phyloP scores from a whole-genome alignment of 2,329 filamentous ascomycete genomes.

The Monilinia polystroma region DNA sequence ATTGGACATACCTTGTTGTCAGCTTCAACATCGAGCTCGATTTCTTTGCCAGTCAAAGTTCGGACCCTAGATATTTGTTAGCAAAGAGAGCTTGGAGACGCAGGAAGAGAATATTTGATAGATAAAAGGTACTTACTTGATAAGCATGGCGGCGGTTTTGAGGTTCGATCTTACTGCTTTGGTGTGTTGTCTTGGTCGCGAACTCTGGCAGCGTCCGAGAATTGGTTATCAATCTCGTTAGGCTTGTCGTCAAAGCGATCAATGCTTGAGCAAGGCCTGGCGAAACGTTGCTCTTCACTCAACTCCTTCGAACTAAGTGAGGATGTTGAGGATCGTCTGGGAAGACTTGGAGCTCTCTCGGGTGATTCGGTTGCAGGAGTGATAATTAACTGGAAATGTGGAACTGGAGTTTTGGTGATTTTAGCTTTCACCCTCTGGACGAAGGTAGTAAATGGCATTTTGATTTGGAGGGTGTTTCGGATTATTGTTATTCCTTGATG shows the following conservation, averaged over 20 bases:
- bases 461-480: neutral
- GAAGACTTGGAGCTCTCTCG: neutral
- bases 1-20: slow-evolving; percentile 73
- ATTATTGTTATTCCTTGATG: neutral
- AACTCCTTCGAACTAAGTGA: neutral
- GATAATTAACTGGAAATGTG: neutral
- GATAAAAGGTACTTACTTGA: slow-evolving; percentile 7
- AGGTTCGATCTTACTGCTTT: neutral
- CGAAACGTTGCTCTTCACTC: neutral
- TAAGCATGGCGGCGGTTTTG: slow-evolving; percentile 5
- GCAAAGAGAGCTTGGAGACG: neutral
- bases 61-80: slow-evolving; percentile 67
- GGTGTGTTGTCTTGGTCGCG: neutral
- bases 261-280: neutral
- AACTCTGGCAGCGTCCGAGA: neutral
- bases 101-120: neutral
- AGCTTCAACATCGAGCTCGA: slow-evolving; percentile 94
- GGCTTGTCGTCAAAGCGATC: neutral
- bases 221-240: neutral
- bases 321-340: slow-evolving; percentile 1
- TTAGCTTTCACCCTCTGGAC: neutral
- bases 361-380: neutral
- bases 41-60: slow-evolving; percentile 97
- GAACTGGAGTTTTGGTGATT: neutral
- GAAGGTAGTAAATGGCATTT: neutral